Evolutionary conservation across 352 stramenopile species (phyloP).

Genomic region (Ophiocytium majus): DNA sequence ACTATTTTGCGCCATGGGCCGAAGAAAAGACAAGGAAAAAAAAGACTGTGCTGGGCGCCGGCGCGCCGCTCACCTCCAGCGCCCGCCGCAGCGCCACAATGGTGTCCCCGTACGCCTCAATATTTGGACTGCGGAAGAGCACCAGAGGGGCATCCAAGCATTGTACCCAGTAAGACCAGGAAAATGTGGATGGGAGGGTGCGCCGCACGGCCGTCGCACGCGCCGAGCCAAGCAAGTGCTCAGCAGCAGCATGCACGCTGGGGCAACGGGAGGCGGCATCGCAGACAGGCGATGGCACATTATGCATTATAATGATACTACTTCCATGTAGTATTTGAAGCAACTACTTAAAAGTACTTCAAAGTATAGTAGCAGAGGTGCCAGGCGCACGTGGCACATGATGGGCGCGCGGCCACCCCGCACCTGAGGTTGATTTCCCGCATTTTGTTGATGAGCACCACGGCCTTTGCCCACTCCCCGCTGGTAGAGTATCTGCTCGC

Average conservation of each 20-base stretch:
- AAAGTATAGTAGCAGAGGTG: background rate
- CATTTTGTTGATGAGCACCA: slow-evolving; percentile 48
- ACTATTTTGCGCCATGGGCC: too few species aligned
- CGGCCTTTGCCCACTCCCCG: slow-evolving; percentile 31
- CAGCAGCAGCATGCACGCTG: background rate
- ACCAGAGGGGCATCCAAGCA: too few species aligned
- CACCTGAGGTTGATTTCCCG: slow-evolving; percentile 22
- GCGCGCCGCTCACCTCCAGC: background rate
- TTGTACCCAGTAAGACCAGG: too few species aligned
- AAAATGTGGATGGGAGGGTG: too few species aligned
- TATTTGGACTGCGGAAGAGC: background rate
- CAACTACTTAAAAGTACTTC: background rate
- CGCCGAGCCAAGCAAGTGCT: too few species aligned
- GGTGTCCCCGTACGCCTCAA: slow-evolving; percentile 17
- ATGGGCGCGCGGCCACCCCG: background rate
- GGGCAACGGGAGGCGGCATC: background rate
- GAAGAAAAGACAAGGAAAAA: too few species aligned
- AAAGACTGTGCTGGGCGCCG: too few species aligned
- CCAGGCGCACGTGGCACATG: background rate
- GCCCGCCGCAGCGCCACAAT: background rate
- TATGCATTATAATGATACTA: background rate
- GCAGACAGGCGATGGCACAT: background rate
- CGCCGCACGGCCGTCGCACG: background rate
- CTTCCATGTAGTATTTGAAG: background rate
- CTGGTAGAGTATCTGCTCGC: slow-evolving; percentile 23